These are phyloP conservation scores for Zygosaccharomyces rouxii DNA, from an alignment of 805 yeast genomes.

Conservation along the genomic window DNA sequence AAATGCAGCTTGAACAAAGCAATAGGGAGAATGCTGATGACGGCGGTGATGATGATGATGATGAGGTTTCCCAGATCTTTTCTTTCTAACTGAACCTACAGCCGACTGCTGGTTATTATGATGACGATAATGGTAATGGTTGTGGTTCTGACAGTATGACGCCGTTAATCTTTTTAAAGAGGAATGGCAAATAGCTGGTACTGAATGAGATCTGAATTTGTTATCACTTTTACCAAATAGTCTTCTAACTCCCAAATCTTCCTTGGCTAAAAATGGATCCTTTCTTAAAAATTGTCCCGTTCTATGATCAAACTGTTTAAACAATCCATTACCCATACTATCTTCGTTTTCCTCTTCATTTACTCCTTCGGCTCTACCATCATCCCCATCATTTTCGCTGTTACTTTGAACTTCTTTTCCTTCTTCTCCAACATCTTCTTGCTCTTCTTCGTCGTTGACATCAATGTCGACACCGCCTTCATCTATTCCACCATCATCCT, in stretches of 20 bases:
- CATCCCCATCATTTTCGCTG: slow-evolving; percentile 1
- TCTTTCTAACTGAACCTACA: slow-evolving; percentile 1
- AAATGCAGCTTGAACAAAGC: slow-evolving; percentile 1
- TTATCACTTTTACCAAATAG: slow-evolving; percentile 13
- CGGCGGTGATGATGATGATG: slow-evolving; percentile 7
- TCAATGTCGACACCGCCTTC: slow-evolving; percentile 2
- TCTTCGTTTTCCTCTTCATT: not conserved
- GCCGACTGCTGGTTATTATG: slow-evolving; percentile 1
- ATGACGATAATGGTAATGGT: slow-evolving; percentile 16
- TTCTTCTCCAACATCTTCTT: not conserved
- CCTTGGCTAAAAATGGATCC: not conserved
- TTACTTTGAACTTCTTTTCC: no score
- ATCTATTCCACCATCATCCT: not conserved
- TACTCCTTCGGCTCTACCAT: not conserved
- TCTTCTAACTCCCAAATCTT: slow-evolving; percentile 3
- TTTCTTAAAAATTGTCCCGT: slow-evolving; percentile 30
- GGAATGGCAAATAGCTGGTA: slow-evolving; percentile 34
- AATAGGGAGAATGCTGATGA: slow-evolving; percentile 6
- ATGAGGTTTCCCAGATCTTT: not conserved
- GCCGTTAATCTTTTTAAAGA: slow-evolving; percentile 28
- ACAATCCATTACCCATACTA: slow-evolving; percentile 12
- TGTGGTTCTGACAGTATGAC: slow-evolving; percentile 13
- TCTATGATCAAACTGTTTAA: slow-evolving; percentile 32
- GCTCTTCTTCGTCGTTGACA: slow-evolving; percentile 1
- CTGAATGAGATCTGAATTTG: slow-evolving; percentile 33